Base-by-base conservation (phyloP, 2,329 filamentous ascomycete genomes). In the Allantophomopsis cytisporea region DNA sequence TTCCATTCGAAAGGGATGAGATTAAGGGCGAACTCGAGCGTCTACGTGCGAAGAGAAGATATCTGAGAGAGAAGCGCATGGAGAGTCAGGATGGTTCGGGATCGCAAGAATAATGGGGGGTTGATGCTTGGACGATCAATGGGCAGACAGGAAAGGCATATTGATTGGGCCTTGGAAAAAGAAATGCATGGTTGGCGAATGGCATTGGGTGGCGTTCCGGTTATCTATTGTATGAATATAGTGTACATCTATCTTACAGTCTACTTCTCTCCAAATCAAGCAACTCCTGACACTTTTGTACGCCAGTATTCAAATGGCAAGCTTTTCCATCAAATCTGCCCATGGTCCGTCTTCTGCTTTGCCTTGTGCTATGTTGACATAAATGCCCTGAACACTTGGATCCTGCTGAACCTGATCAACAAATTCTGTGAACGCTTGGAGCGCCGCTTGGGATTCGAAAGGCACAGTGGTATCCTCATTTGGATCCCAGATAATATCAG, bases 401-500 rank as follows among this genome's bases (percentile, higher is more conserved):
- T 82, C 69, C 37, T 89, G 83, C 42, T 76, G 70, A 28, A 86
- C 49, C 6, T 63, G 60, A 11, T 71, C 65, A 15, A 78, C 51
- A 20, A 93, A 71, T 4, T 69, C 64, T 34, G 66, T 64, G 20
- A 95, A 63, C 14, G 65, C 62, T 37, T 69, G 62, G 1, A 69
- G 67, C 2, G 71, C 66, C 11, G 71, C 65, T 12, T 69, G 62
- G 13, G 71, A 68, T 42, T 80, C 70, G 31, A 88, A 50, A 7
- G 65, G 63, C 14, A 83, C 73, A 55, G 73, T 74, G 0, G 83
- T 88, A 45, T 94, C 87, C 51, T 80, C 75, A 43, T 89, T 91
- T 0, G 86, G 73, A 43, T 80, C 74, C 80, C 85, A 95, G 34
- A 94, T 70, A 39, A 95, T 89, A 41, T 93, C 84, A 14, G 77